These are phyloP conservation scores for Umbelopsis isabellina DNA, from an alignment of 192 early-diverging fungal genomes.

Conservation along the genomic window DNA sequence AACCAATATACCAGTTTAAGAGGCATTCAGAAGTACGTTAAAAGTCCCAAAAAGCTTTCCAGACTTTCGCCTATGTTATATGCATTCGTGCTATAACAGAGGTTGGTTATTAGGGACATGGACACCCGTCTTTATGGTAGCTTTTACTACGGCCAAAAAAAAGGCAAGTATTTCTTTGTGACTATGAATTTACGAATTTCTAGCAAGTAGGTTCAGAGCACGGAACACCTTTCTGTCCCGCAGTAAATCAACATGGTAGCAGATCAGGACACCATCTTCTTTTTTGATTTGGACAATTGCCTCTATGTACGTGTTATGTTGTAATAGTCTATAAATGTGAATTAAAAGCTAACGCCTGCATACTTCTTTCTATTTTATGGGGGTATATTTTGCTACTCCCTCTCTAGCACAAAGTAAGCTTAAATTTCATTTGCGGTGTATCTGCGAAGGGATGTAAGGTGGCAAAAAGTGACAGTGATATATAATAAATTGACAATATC, in stretches of 20 bases:
- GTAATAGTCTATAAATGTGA: not conserved
- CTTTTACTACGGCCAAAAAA: too few species aligned
- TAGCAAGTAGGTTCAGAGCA: too few species aligned
- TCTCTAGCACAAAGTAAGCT: not conserved
- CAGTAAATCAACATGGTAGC: constrained; percentile 3
- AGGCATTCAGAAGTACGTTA: too few species aligned
- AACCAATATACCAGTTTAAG: too few species aligned
- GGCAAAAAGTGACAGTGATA: not conserved
- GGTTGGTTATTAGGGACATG: too few species aligned
- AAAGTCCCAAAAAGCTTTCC: too few species aligned
- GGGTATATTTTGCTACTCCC: not conserved
- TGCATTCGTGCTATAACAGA: too few species aligned
- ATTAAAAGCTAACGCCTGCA: constrained; percentile 24
- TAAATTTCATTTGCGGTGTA: not conserved
- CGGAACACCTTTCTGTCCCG: not conserved
- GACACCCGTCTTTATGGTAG: too few species aligned
- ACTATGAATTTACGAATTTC: too few species aligned
- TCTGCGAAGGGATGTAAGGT: not conserved
- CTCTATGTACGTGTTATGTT: constrained; percentile 51
- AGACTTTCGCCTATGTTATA: too few species aligned
- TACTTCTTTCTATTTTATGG: not conserved
- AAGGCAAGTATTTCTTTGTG: too few species aligned
- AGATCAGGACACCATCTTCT: constrained; percentile 57
- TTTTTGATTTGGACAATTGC: constrained; percentile 86
- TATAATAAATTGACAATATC: not conserved